Conservation (phyloP, 1,139 yeast genomes). For the Zygoascus hellenicus region DNA sequence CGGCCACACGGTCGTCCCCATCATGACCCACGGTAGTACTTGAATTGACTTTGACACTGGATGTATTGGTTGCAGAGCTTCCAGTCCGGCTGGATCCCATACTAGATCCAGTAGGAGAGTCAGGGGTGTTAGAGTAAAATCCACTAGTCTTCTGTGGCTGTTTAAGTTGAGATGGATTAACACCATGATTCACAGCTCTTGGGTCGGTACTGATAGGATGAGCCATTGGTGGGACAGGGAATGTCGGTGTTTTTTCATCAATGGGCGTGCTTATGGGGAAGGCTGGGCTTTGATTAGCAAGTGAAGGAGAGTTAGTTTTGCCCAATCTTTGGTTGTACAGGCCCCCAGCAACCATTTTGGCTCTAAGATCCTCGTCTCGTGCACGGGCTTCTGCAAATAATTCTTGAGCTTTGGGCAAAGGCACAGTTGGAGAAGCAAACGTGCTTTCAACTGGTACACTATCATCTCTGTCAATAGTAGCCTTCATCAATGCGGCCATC, state of each 20-base stretch:
- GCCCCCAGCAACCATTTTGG: constrained; percentile 28
- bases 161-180: not conserved
- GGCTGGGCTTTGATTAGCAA: constrained; percentile 3
- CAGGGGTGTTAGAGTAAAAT: constrained; percentile 21
- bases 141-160: constrained; percentile 2
- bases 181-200: constrained; percentile 4
- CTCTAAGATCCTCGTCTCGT: constrained; percentile 27
- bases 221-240: not conserved
- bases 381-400: constrained; percentile 63
- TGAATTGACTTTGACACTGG: constrained; percentile 15
- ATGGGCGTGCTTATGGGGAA: constrained; percentile 10
- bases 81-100: constrained; percentile 25
- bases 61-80: constrained; percentile 23
- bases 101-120: constrained; percentile 24
- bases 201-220: constrained; percentile 1
- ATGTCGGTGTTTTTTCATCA: not conserved
- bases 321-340: constrained; percentile 16
- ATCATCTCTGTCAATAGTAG: constrained; percentile 94
- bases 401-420: constrained; percentile 80
- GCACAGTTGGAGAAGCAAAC: constrained; percentile 89
- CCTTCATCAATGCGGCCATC: constrained; percentile 93
- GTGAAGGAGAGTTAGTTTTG: constrained; percentile 9
- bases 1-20: constrained; percentile 6
- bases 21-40: constrained; percentile 10
- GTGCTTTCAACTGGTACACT: constrained; percentile 90